phyloP scores from a whole-genome alignment of 208 protist genomes.

The Trypanosoma cruzi region DNA sequence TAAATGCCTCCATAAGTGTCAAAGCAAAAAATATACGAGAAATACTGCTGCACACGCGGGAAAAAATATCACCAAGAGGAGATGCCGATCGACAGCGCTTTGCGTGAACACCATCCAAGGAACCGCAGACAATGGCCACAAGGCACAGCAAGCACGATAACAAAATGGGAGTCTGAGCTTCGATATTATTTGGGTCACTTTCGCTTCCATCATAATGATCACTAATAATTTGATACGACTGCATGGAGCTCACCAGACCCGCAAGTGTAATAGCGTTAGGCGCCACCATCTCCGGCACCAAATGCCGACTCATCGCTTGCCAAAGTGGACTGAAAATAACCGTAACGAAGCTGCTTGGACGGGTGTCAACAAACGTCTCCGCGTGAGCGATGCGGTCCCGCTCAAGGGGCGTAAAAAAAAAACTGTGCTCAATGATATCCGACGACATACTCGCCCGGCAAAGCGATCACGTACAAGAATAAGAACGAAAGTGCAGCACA shows the following conservation, averaged over 20 bases:
- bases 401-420: constrained; percentile 77
- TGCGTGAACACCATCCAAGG: constrained; percentile 86
- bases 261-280: constrained; percentile 91
- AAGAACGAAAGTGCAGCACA: not conserved
- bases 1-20: constrained; percentile 75
- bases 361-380: constrained; percentile 70
- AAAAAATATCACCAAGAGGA: constrained; percentile 90
- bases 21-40: constrained; percentile 83
- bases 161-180: constrained; percentile 61
- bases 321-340: constrained; percentile 71
- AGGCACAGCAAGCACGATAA: constrained; percentile 65
- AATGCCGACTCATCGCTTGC: constrained; percentile 46
- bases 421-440: constrained; percentile 74
- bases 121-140: constrained; percentile 64
- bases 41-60: constrained; percentile 74
- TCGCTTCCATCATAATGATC: constrained; percentile 50
- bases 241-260: constrained; percentile 78
- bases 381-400: constrained; percentile 68
- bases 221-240: constrained; percentile 85
- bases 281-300: constrained; percentile 84
- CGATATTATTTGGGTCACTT: constrained; percentile 28
- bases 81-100: constrained; percentile 73
- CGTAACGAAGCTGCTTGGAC: constrained; percentile 76
- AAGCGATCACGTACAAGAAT: not conserved
- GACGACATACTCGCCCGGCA: constrained; percentile 31